These are phyloP conservation scores for Iberis pinnata DNA, from an alignment of 345 rosid species.

Conservation along the genomic window DNA sequence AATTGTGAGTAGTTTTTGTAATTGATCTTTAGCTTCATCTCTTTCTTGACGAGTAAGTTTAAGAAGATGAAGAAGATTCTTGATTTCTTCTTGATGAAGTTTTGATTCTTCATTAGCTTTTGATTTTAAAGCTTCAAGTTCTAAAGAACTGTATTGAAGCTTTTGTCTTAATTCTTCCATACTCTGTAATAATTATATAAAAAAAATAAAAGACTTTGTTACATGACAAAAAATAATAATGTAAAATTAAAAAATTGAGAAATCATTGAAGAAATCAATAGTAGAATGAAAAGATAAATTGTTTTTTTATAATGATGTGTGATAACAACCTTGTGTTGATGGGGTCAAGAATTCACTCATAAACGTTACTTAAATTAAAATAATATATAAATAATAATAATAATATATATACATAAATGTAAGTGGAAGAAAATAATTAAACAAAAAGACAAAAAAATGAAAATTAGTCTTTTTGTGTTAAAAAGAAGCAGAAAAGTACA, in stretches of 20 bases:
- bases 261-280: conserved; percentile 27
- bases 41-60: conserved; percentile 64
- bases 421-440: background rate
- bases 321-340: conserved; percentile 27
- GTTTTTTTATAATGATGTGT: conserved; percentile 19
- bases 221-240: conserved; percentile 9
- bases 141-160: conserved; percentile 50
- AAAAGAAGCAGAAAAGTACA: conserved; percentile 27
- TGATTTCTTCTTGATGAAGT: conserved; percentile 44
- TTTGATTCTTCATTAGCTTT: conserved; percentile 54
- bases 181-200: conserved; percentile 36
- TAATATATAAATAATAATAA: conserved; percentile 17
- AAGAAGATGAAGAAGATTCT: conserved; percentile 44
- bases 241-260: background rate
- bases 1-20: conserved; percentile 41
- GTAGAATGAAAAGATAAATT: conserved; percentile 6
- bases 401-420: conserved; percentile 3
- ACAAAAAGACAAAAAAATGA: conserved; percentile 18
- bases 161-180: conserved; percentile 59
- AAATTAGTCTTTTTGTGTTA: conserved; percentile 12
- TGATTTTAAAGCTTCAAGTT: conserved; percentile 53
- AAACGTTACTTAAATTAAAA: conserved; percentile 22
- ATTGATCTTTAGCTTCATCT: conserved; percentile 66
- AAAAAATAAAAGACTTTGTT: background rate
- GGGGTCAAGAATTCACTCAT: conserved; percentile 25